Evolutionary conservation across 306 rosid genomes (phyloP).

Genomic region (Castanea sativa): DNA sequence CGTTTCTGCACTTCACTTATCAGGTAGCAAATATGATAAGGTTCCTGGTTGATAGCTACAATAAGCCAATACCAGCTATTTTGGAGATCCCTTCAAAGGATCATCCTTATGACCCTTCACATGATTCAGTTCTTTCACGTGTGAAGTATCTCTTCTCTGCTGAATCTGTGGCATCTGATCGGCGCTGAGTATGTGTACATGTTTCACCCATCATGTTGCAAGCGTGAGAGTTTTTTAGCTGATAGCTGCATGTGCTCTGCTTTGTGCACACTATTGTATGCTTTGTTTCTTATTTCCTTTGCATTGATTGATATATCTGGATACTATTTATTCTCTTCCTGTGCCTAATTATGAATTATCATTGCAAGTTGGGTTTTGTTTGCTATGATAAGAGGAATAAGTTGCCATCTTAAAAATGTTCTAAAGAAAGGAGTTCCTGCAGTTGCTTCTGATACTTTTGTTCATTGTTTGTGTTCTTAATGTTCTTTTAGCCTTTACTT

Average conservation of each 20-base stretch:
- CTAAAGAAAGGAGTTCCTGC: not conserved
- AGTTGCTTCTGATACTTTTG: not conserved
- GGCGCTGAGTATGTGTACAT: slow-evolving; percentile 42
- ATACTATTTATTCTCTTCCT: slow-evolving; percentile 9
- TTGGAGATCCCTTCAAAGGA: slow-evolving; percentile 95
- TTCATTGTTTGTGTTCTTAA: not conserved
- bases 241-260: not conserved
- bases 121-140: slow-evolving; percentile 89
- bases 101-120: slow-evolving; percentile 92
- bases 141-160: slow-evolving; percentile 82
- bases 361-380: slow-evolving; percentile 11
- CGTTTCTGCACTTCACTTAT: slow-evolving; percentile 2
- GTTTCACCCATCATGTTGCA: not conserved
- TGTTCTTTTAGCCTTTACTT: no score
- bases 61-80: slow-evolving; percentile 87
- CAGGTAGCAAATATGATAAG: slow-evolving; percentile 98
- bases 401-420: not conserved
- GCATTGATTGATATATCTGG: slow-evolving; percentile 10
- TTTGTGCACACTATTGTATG: slow-evolving; percentile 1
- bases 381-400: not conserved
- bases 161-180: slow-evolving; percentile 85
- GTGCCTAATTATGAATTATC: not conserved
- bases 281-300: not conserved
- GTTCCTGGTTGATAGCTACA: slow-evolving; percentile 88
- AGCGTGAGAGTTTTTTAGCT: not conserved